These are phyloP conservation scores for Strobilomyces confusus DNA, from an alignment of 768 basidiomycete species.

Conservation along the genomic window DNA sequence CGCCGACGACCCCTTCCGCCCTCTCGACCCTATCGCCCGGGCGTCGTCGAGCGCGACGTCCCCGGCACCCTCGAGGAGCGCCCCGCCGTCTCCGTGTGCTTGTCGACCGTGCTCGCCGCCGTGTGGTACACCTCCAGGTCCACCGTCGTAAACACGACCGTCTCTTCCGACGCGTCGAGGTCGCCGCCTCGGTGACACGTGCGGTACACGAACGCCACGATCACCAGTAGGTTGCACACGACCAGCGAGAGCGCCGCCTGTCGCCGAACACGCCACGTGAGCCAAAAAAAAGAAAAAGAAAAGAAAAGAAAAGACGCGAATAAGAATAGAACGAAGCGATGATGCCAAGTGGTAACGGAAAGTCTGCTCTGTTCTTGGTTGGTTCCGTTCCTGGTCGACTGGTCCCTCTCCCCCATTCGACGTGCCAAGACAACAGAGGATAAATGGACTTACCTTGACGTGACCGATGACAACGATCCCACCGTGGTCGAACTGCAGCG, in stretches of 20 bases:
- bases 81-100: neutral
- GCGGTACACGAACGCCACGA: slow-evolving; percentile 21
- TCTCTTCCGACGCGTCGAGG: neutral
- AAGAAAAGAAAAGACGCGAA: too few relatives aligned
- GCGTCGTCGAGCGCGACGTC: neutral
- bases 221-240: slow-evolving; percentile 26
- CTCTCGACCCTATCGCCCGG: neutral
- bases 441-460: slow-evolving; percentile 17
- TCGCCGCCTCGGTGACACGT: slow-evolving; percentile 5
- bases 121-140: slow-evolving; percentile 5
- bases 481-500: neutral
- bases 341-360: neutral
- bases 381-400: neutral
- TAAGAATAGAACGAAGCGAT: neutral
- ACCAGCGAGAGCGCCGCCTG: slow-evolving; percentile 23
- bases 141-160: slow-evolving; percentile 13
- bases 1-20: neutral
- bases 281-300: neutral
- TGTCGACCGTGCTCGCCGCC: neutral
- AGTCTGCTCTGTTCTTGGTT: neutral
- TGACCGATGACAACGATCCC: slow-evolving; percentile 19
- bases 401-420: neutral
- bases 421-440: neutral
- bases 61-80: neutral
- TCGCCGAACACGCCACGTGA: neutral